Conservation (phyloP, 768 basidiomycete genomes). For the Neoboletus brunneissimus region DNA sequence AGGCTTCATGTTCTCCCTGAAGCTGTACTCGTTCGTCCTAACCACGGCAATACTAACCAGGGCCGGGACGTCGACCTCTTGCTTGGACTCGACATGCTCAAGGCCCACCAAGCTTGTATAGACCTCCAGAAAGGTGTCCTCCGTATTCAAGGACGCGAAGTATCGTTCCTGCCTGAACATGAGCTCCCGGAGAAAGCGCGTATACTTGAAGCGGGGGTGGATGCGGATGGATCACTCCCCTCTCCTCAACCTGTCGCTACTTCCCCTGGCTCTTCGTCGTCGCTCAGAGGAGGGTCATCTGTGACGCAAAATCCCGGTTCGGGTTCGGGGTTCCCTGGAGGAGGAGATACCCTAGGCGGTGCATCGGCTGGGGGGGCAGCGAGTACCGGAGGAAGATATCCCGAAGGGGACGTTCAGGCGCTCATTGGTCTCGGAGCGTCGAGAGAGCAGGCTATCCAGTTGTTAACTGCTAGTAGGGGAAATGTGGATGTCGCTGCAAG, state of each 20-base stretch:
- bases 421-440: constrained; percentile 77
- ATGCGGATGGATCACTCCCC: constrained; percentile 22
- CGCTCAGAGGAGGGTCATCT: constrained; percentile 14
- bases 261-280: constrained; percentile 14
- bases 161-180: constrained; percentile 89
- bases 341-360: constrained; percentile 59
- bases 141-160: constrained; percentile 88
- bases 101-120: constrained; percentile 94
- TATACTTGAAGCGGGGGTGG: constrained; percentile 35
- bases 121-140: constrained; percentile 88
- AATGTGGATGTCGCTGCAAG: constrained; percentile 89
- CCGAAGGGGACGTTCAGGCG: constrained; percentile 61
- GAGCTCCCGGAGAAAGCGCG: constrained; percentile 85
- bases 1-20: background rate
- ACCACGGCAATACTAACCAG: constrained; percentile 35
- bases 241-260: constrained; percentile 17
- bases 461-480: constrained; percentile 77
- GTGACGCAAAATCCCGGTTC: constrained; percentile 41
- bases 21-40: background rate
- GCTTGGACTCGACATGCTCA: constrained; percentile 98
- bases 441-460: constrained; percentile 72
- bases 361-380: constrained; percentile 30
- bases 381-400: constrained; percentile 48
- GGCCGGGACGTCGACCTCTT: constrained; percentile 93
- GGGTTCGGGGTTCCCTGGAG: constrained; percentile 57